These are phyloP conservation scores for Candida ortonii DNA, from an alignment of 805 yeast species.

Conservation along the genomic window DNA sequence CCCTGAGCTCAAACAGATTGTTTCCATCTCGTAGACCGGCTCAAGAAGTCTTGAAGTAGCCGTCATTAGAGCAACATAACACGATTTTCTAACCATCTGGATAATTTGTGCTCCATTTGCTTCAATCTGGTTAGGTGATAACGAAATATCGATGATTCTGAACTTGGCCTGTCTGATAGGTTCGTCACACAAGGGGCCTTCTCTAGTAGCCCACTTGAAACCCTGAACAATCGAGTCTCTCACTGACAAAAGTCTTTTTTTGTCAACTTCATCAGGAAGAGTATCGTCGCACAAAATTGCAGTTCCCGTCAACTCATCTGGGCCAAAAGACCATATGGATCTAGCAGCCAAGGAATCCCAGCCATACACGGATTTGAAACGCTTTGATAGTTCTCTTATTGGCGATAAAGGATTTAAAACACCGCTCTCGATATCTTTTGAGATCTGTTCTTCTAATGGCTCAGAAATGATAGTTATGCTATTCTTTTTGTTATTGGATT, in stretches of 20 bases:
- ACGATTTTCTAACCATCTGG: slow-evolving; percentile 80
- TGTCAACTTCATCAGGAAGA: slow-evolving; percentile 66
- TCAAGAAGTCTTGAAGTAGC: slow-evolving; percentile 80
- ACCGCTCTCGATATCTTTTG: slow-evolving; percentile 54
- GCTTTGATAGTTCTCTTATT: slow-evolving; percentile 46
- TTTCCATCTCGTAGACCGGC: slow-evolving; percentile 65
- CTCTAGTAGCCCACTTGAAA: slow-evolving; percentile 75
- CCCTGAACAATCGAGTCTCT: slow-evolving; percentile 68
- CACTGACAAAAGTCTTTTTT: slow-evolving; percentile 39
- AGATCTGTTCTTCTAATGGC: slow-evolving; percentile 59
- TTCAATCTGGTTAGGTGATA: slow-evolving; percentile 47
- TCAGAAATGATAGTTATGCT: slow-evolving; percentile 71
- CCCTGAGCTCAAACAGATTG: slow-evolving; percentile 48
- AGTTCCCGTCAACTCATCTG: slow-evolving; percentile 53
- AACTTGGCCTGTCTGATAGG: slow-evolving; percentile 69
- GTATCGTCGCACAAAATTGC: slow-evolving; percentile 64
- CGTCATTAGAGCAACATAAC: slow-evolving; percentile 73
- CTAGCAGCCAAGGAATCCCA: slow-evolving; percentile 88
- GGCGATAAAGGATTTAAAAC: slow-evolving; percentile 33
- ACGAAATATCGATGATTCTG: slow-evolving; percentile 57
- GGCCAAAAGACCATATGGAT: slow-evolving; percentile 76
- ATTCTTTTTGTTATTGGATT: slow-evolving; percentile 52
- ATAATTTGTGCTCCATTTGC: slow-evolving; percentile 68
- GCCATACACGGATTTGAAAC: slow-evolving; percentile 52
- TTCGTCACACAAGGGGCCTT: slow-evolving; percentile 93